Base-by-base conservation (phyloP, 1,139 yeast genomes). In the Blastobotrys elegans region DNA sequence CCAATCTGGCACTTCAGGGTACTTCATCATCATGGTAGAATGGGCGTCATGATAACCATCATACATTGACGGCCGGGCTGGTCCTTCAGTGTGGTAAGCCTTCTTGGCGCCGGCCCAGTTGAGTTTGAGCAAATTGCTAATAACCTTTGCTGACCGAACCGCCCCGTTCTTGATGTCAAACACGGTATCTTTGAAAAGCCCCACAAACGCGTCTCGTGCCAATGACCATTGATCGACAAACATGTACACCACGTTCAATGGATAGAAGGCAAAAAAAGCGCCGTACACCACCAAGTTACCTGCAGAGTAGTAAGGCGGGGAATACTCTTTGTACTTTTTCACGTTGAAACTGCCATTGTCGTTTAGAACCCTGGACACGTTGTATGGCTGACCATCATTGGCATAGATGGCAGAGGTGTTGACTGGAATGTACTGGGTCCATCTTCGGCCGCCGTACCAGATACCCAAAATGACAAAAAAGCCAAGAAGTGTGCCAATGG, bases 351-450 rank as follows among this genome's bases (percentile, higher is more conserved):
- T 62, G 41, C 71, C 70, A 2, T 48, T 32, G 16, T 18, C 24
- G 40, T 53, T 38, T 22, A 80, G 66, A 22, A 79, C 68, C 26
- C 65, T 57, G 26, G 66, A 59, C 26, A 79, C 77, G 22, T 68
- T 56, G 58, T 71, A 80, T 0, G 58, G 49, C 18, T 61, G 64
- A 11, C 79, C 83, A 21, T 66, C 69, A 59, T 80, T 80, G 42
- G 73, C 73, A 58, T 65, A 78, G 26, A 77, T 58, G 7, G 61
- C 52, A 55, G 76, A 75, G 14, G 75, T 62, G 61, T 79, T 79
- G 56, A 80, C 75, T 29, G 85, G 84, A 36, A 80, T 56, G 56
- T 72, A 78, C 11, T 44, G 27, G 2, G 80, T 65, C 76, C 80
- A 72, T 53, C 70, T 69, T 53, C 73, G 68, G 61, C 79, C 78